Evolutionary conservation across 2,329 filamentous ascomycete species (phyloP), one percentile per base, ranked within the genome.

Genomic region (Spiromastix sp.): DNA sequence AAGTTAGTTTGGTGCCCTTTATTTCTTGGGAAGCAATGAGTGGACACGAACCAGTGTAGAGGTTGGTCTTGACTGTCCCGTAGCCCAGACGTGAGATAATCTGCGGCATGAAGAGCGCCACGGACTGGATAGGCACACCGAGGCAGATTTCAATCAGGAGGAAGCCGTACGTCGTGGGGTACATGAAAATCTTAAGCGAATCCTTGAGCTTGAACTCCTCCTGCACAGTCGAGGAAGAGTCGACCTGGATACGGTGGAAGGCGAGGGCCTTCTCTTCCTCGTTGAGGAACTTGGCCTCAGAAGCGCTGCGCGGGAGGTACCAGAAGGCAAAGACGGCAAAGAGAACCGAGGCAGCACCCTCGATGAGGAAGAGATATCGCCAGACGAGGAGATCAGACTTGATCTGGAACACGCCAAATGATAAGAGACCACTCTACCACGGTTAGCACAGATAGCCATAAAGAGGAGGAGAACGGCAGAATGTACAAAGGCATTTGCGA

Each of bases 201-300:
- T 72, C 65, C 21, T 62, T 62, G 20, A 77, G 50, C 25, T 61
- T 56, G 51, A 77, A 74, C 31, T 67, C 55, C 39, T 74, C 70
- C 44, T 73, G 70, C 12, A 77, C 73, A 1, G 71, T 62, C 0
- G 79, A 74, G 2, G 79, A 85, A 5, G 74, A 80, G 52, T 89
- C 83, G 34, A 84, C 70, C 42, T 81, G 78, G 42, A 86, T 81
- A n/a, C 82, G 77, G 48, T 77, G 73, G 48, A 75, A 79, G 3
- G 81, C 82, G 1, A 86, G 68, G 6, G 66, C 63, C 48, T 76
- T 79, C 52, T 87, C 79, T 2, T 77, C 73, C 2, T 71, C 64
- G 38, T 57, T 75, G 13, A 86, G 64, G 48, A 86, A 86, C 1
- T 55, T 64, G 2, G 80, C 80, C 42, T 77, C 68, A 22, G 72